Evolutionary conservation across 257 asterid genomes (phyloP), one percentile per base, ranked within the genome.

Genomic region (Scutellaria barbata): DNA sequence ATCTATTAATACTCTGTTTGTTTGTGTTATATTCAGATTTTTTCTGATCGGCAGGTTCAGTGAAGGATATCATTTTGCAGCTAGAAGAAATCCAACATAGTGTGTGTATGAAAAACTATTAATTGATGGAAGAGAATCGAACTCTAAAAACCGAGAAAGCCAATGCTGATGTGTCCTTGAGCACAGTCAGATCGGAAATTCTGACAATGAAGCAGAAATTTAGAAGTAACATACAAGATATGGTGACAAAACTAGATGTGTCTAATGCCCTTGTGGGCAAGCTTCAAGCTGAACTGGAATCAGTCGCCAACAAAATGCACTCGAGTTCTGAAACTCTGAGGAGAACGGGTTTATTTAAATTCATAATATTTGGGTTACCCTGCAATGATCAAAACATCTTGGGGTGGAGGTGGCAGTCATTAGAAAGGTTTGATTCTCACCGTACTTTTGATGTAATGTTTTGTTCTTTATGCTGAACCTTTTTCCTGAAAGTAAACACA

Each of bases 371-470:
- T 95, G 62, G 99, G 99, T 57, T 92, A 92, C 82, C 99, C 99
- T 69, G 99, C 99, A 52, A 95, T 95, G 99, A 89, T 95, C 66
- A 95, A 95, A 83, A 98, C 99, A 78, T 95, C 99, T 66, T 95
- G 99, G 99, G 99, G 99, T 57, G 99, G 99, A 51, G 99, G 99
- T 68, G 99, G 99, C 92, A 87, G 99, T 98, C 85, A 95, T 95
- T 74, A 81, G 99, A 79, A 95, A 95, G 99, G 99, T 95, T 57
- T 76, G 85, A 69, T 76, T 73, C 56, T 56, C 65, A 69, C 46
- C 72, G 63, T 68, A 60, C 18, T 33, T 63, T 9, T 42, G 11
- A 43, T 63, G 50, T 50, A 30, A 7, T 22, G 14, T 40, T 66
- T 14, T n/a, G n/a, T 54, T 54, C 18, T 61, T 64, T 72, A 59